Percentiles rank a stretch among this genome's conserved stretches.
phyloP scores from a whole-genome alignment of 257 asterid species.

The Pogostemon cablin region DNA sequence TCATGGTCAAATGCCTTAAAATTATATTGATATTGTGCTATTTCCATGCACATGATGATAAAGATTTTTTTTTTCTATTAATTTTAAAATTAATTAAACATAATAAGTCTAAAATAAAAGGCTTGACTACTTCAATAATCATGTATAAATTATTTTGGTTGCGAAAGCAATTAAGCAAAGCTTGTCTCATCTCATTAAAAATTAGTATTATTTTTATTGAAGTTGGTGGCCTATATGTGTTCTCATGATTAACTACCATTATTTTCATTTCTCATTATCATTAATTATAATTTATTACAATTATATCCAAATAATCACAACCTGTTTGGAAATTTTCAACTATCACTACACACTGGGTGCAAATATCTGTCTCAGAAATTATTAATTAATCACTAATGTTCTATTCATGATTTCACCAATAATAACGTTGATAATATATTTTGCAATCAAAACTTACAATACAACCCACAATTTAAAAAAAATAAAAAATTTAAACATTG shows the following conservation, averaged over 20 bases:
- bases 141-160: constrained; percentile 30
- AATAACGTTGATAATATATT: not conserved
- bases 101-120: constrained; percentile 30
- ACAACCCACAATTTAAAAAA: not conserved
- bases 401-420: constrained; percentile 16
- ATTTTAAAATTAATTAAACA: not conserved
- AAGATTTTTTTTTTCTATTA: not conserved
- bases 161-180: constrained; percentile 33
- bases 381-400: not conserved
- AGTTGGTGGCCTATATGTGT: constrained; percentile 36
- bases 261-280: constrained; percentile 25
- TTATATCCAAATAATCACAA: constrained; percentile 23
- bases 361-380: constrained; percentile 7
- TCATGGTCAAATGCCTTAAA: constrained; percentile 26
- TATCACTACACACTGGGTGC: constrained; percentile 14
- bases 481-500: not conserved
- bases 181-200: constrained; percentile 32
- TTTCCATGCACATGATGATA: constrained; percentile 32
- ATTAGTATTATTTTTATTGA: constrained; percentile 9
- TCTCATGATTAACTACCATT: constrained; percentile 31
- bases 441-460: constrained; percentile 5
- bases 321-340: not conserved
- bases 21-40: not conserved
- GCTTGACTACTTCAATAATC: constrained; percentile 34
- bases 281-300: not conserved